Conservation (phyloP, 139 green algal species). For the Micromonas pusilla region DNA sequence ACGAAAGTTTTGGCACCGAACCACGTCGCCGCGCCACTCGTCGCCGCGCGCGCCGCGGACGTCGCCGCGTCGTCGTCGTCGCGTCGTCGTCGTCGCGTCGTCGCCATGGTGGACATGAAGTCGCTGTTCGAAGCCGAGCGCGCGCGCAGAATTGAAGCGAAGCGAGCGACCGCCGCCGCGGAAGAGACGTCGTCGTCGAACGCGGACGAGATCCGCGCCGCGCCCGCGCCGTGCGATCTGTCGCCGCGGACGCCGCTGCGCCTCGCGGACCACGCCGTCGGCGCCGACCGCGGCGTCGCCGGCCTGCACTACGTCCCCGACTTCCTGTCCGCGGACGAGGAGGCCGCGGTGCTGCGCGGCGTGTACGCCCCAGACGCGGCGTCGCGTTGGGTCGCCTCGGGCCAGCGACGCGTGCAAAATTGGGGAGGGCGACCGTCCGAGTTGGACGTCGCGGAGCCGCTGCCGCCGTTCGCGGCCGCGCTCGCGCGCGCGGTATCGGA, state of each 20-base stretch:
- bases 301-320: slow-evolving; percentile 17
- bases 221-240: not conserved
- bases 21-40: no score
- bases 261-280: not conserved
- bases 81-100: not conserved
- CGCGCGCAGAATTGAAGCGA: no score
- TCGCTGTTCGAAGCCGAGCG: not conserved
- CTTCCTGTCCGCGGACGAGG: not conserved
- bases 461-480: not conserved
- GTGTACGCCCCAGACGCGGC: not conserved
- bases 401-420: not conserved
- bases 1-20: no score
- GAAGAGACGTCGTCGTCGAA: not conserved
- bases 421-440: not conserved
- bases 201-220: not conserved
- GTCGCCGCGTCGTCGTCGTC: not conserved
- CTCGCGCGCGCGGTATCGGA: not conserved
- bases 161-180: not conserved
- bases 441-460: not conserved
- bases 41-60: no score
- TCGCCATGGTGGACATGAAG: not conserved
- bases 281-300: not conserved
- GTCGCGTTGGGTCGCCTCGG: not conserved
- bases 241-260: not conserved
- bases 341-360: not conserved